A percentile compares a stretch with the other conserved stretches of the same genome.
phyloP scores from a whole-genome alignment of 1,284 basidiomycete species.

The Ceratobasidium sp. region DNA sequence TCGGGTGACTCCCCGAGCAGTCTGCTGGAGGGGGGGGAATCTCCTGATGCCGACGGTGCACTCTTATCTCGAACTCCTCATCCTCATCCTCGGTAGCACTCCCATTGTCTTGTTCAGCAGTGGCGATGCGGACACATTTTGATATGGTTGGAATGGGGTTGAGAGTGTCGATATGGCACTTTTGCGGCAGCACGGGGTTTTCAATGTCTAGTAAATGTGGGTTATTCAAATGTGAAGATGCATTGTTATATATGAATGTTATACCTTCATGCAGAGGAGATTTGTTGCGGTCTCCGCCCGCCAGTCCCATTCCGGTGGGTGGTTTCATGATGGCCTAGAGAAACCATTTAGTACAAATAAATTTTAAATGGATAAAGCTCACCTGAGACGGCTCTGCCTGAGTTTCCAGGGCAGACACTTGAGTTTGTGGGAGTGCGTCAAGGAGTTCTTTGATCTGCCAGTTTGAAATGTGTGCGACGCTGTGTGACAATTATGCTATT shows the following conservation, averaged over 20 bases:
- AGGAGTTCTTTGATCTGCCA: constrained; percentile 1
- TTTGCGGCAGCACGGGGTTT: not conserved
- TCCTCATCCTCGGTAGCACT: not conserved
- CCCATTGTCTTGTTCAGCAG: too few relatives aligned
- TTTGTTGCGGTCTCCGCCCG: not conserved
- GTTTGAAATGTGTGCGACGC: not conserved
- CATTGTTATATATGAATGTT: too few relatives aligned
- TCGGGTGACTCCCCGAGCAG: too few relatives aligned
- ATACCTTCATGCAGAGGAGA: not conserved
- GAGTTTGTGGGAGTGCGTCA: not conserved
- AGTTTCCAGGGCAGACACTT: constrained; percentile 20
- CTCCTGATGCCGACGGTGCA: too few relatives aligned
- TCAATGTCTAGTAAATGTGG: not conserved
- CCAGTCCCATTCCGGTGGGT: constrained; percentile 21
- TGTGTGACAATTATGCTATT: too few relatives aligned
- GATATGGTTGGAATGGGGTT: not conserved
- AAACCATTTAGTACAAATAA: not conserved
- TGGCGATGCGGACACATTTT: not conserved
- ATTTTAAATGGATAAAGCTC: too few relatives aligned
- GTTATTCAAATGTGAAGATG: too few relatives aligned
- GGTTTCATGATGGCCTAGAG: constrained; percentile 8
- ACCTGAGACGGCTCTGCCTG: constrained; percentile 22
- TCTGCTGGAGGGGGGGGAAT: too few relatives aligned
- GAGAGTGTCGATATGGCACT: not conserved
- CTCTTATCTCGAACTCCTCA: too few relatives aligned